Evolutionary conservation across 176 grass and related monocot genomes (phyloP), one percentile per base, ranked within the genome.

Genomic region (Lolium multiflorum): DNA sequence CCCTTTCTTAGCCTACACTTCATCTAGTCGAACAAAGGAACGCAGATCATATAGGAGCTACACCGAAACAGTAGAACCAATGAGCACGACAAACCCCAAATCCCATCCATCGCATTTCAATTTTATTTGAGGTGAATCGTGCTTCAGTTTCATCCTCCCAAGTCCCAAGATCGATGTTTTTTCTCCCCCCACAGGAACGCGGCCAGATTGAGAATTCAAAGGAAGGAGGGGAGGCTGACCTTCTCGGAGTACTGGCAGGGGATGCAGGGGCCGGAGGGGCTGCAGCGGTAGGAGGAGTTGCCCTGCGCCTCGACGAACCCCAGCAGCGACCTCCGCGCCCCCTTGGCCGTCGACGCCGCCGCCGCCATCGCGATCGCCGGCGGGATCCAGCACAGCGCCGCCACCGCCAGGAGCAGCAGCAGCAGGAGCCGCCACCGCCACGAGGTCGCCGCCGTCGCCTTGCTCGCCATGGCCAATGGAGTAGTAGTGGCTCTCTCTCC

Each of bases 181-280:
- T 14, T 16, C 22, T 10, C 41, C 47, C 2, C 7, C 8, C 3
- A 47, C 26, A 16, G 13, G 13, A 35, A 17, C 6, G 14, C 63
- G 63, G 63, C 26, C 26, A 37, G 26, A 66, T 62, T 62, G 21
- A 66, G 63, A 35, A 9, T 37, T 12, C 21, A 17, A 25, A 7
- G 68, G 22, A 21, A 16, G 31, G 20, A 37, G 25, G 41, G 16
- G 22, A 4, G 46, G 2, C 15, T 35, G 4, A 99, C 94, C 97
- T 97, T 97, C 71, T 99, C 94, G 18, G 90, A 97, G 72, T 99
- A 94, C 75, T 92, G 94, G 82, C 97, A 99, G 25, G 89, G 87
- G 54, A 97, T 47, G 87, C 94, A 99, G 68, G 92, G 90, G 0
- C 97, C 97, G 48, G 94, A 93, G 3, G 92, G 94, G 71, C 77